Evolutionary conservation across 441 rosid species (phyloP).

Genomic region (Omphalea diandra): DNA sequence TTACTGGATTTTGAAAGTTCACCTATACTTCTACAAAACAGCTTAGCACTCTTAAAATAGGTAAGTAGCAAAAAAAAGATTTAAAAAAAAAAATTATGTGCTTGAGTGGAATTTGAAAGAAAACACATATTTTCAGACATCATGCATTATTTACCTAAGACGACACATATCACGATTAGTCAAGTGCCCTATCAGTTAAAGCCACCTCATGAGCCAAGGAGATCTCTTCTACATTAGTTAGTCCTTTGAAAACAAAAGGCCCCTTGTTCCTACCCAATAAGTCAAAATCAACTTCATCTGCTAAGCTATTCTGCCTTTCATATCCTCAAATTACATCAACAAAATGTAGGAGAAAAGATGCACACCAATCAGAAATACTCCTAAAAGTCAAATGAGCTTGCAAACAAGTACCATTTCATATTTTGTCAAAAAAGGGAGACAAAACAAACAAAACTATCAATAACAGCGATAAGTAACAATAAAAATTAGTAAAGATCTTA

Average conservation of each 20-base stretch:
- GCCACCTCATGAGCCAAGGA: too few species aligned
- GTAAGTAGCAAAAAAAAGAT: not conserved
- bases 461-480: not conserved
- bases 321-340: constrained; percentile 38
- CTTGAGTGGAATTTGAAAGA: too few species aligned
- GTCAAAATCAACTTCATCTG: constrained; percentile 38
- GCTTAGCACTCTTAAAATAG: not conserved
- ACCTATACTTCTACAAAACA: constrained; percentile 1
- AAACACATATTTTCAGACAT: not conserved
- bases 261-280: constrained; percentile 37
- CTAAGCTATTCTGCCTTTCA: constrained; percentile 60
- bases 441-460: not conserved
- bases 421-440: too few species aligned
- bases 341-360: not conserved
- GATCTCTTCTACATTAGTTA: too few species aligned
- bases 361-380: not conserved
- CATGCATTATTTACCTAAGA: not conserved
- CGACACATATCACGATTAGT: not conserved
- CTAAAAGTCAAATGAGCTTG: not conserved
- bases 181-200: too few species aligned
- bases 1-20: not conserved
- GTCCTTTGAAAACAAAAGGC: too few species aligned
- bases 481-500: not conserved
- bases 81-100: not conserved
- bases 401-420: not conserved